A percentile compares a stretch with the other conserved stretches of the same genome.
These are phyloP conservation scores for Schizothecium vesticola DNA, from an alignment of 495 filamentous ascomycete species.

Conservation along the genomic window DNA sequence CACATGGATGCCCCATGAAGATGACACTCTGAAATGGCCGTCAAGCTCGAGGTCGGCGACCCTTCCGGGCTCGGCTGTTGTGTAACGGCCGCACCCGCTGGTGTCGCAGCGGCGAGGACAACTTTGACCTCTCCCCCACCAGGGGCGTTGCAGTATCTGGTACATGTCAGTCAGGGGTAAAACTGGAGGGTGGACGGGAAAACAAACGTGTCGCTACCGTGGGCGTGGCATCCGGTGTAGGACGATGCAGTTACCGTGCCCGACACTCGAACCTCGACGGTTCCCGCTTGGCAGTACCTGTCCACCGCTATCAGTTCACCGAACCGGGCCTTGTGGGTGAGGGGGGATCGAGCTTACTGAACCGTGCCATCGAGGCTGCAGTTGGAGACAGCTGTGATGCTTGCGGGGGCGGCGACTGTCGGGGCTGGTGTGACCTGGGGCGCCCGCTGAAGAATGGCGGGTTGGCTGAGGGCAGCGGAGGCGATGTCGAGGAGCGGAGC, in stretches of 20 bases:
- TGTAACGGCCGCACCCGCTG: neutral
- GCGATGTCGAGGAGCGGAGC: neutral
- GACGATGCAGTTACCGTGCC: conserved; percentile 9
- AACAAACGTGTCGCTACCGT: conserved; percentile 16
- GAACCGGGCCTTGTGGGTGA: neutral
- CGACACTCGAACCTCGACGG: conserved; percentile 13
- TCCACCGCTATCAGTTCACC: neutral
- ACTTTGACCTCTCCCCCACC: conserved; percentile 5
- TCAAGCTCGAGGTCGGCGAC: neutral
- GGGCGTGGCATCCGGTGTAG: conserved; percentile 22
- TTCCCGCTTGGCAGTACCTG: conserved; percentile 15
- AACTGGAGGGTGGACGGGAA: neutral
- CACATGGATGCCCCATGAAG: neutral
- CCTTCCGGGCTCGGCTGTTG: neutral
- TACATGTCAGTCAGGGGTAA: neutral
- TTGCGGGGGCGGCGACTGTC: conserved; percentile 1
- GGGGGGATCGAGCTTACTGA: neutral
- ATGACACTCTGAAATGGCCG: conserved; percentile 6
- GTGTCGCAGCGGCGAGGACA: conserved; percentile 3
- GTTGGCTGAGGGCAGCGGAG: neutral
- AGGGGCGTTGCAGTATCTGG: neutral
- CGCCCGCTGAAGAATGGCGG: conserved; percentile 10
- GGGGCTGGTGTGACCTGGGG: conserved; percentile 11
- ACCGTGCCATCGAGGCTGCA: conserved; percentile 13
- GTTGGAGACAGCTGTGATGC: conserved; percentile 17